Evolutionary conservation across 2,329 filamentous ascomycete genomes (phyloP).

Genomic region (Claviceps sp.): DNA sequence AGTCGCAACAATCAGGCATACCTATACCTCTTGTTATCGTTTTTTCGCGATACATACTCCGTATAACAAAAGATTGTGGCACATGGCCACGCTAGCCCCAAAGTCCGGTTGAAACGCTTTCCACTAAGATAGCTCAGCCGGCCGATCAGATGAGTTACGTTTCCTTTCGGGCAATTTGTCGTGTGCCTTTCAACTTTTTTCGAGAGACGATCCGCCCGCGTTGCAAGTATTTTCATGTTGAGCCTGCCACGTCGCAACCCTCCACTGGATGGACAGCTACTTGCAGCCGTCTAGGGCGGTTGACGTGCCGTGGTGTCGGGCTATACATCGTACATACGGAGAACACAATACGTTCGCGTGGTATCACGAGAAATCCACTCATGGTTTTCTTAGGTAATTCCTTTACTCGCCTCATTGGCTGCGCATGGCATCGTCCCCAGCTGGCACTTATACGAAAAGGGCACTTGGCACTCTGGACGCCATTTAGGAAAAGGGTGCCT

Average conservation of each 20-base stretch:
- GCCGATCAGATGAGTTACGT: not conserved
- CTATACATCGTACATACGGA: not conserved
- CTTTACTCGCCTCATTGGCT: not conserved
- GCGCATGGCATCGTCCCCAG: not conserved
- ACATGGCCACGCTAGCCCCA: not conserved
- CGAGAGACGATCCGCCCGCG: not conserved
- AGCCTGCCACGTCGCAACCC: not conserved
- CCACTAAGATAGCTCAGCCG: not conserved
- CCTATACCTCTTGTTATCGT: too few relatives aligned
- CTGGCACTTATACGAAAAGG: not conserved
- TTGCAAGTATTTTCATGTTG: not conserved
- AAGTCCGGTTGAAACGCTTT: not conserved
- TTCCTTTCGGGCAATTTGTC: slow-evolving; percentile 2
- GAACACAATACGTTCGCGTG: not conserved
- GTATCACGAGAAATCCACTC: not conserved
- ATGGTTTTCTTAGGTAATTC: not conserved
- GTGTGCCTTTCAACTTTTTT: not conserved
- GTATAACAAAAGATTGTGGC: not conserved
- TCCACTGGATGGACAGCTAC: not conserved
- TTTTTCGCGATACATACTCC: not conserved
- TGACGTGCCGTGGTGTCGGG: not conserved
- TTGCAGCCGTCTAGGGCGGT: not conserved
- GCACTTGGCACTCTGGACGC: not conserved
- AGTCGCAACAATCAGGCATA: not conserved
- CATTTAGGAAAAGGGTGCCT: not conserved